Percentiles rank a stretch among this genome's conserved stretches.
Conservation (phyloP, 1,284 basidiomycete genomes). For the Cutaneotrichosporon curvatum region DNA sequence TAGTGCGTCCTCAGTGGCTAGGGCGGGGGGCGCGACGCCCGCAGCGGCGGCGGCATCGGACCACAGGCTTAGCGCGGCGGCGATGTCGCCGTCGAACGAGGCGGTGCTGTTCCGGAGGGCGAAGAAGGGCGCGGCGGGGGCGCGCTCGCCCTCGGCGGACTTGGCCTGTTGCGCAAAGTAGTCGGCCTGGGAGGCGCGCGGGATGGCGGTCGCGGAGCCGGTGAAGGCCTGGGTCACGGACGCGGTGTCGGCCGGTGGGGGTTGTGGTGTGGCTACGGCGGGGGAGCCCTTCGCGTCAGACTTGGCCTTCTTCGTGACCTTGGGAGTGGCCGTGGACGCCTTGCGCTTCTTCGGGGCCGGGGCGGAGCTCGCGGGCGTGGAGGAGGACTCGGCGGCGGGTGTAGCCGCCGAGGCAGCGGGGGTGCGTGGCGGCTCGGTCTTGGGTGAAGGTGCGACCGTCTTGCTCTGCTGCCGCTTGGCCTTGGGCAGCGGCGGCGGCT, state of each 20-base stretch:
- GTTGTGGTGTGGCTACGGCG: background rate
- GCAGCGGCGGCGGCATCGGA: constrained; percentile 1
- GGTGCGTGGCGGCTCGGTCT: constrained; percentile 9
- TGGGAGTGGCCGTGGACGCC: constrained; percentile 11
- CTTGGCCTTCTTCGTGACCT: constrained; percentile 13
- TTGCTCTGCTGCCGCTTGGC: constrained; percentile 3
- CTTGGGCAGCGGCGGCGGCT: constrained; percentile 15
- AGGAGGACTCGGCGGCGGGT: constrained; percentile 5
- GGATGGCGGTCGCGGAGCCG: constrained; percentile 9
- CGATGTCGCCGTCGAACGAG: constrained; percentile 11
- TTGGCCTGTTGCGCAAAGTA: constrained; percentile 20
- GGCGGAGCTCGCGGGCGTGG: background rate
- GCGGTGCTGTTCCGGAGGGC: constrained; percentile 2
- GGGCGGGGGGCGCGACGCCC: background rate
- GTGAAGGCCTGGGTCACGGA: constrained; percentile 11
- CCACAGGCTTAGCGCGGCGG: constrained; percentile 13
- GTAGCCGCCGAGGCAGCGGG: constrained; percentile 7
- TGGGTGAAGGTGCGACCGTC: constrained; percentile 7
- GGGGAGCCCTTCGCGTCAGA: constrained; percentile 4
- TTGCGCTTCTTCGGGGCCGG: constrained; percentile 12
- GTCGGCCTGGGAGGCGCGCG: constrained; percentile 13
- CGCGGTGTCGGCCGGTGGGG: constrained; percentile 4
- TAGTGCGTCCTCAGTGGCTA: constrained; percentile 13
- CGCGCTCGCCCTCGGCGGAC: constrained; percentile 9
- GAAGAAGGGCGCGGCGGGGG: constrained; percentile 10